Conservation (phyloP, 129 eudicot genomes). For the Saposhnikovia divaricata region DNA sequence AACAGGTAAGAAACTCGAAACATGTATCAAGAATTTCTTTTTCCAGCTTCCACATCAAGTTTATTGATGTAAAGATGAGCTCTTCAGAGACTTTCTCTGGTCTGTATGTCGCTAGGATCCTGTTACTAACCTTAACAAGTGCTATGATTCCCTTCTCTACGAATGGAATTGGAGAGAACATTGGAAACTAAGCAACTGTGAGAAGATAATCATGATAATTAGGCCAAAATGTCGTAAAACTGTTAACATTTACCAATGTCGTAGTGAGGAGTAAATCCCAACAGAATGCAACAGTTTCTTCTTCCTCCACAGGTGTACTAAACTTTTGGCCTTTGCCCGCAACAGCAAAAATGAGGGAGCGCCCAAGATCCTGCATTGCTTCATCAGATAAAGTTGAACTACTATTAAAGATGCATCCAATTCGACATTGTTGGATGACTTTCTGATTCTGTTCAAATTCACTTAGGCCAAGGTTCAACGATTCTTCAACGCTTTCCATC, state of each 20-base stretch:
- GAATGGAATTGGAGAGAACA: conserved; percentile 69
- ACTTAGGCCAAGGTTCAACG: too few species aligned
- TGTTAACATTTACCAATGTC: conserved; percentile 37
- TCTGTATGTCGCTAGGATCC: conserved; percentile 37
- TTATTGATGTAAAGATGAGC: conserved; percentile 63
- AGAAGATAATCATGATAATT: conserved; percentile 56
- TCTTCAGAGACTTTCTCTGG: conserved; percentile 56
- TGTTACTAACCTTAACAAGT: conserved; percentile 40
- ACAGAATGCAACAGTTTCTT: too few species aligned
- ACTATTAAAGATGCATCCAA: too few species aligned
- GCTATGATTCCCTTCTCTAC: conserved; percentile 68
- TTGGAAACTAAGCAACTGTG: conserved; percentile 53
- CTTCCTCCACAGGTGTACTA: too few species aligned
- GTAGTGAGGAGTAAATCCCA: conserved; percentile 59
- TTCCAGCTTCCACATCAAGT: conserved; percentile 75
- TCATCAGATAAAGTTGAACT: too few species aligned
- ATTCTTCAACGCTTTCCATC: too few species aligned
- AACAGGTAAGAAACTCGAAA: conserved; percentile 52
- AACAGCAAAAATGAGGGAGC: too few species aligned
- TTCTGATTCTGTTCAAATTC: too few species aligned
- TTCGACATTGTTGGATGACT: too few species aligned
- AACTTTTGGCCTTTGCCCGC: too few species aligned
- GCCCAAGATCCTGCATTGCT: too few species aligned
- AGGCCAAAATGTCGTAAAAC: conserved; percentile 65
- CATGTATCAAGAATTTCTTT: conserved; percentile 76